phyloP scores from a whole-genome alignment of 2,329 filamentous ascomycete species.

The Phyllosticta citriasiana region DNA sequence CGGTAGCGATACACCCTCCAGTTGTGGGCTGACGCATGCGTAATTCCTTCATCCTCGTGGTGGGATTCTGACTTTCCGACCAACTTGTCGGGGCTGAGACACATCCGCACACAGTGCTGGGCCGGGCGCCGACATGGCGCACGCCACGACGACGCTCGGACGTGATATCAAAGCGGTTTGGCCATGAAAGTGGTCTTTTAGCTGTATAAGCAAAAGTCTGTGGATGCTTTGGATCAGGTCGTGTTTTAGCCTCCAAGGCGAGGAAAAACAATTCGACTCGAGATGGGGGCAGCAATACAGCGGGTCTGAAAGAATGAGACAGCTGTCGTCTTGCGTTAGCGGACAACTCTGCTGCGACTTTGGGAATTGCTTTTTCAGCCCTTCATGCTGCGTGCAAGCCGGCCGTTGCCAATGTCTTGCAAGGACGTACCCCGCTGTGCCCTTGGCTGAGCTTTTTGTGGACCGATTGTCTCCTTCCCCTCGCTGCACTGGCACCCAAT shows the following conservation, averaged over 20 bases:
- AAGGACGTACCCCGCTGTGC: not conserved
- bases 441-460: not conserved
- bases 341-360: not conserved
- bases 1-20: not conserved
- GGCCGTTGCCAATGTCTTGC: constrained; percentile 3
- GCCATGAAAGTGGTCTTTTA: not conserved
- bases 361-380: not conserved
- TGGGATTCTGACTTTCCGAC: not conserved
- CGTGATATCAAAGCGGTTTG: not conserved
- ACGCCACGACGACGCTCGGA: constrained; percentile 8
- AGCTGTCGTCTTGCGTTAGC: not conserved
- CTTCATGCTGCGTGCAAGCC: not conserved
- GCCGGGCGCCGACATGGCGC: not conserved
- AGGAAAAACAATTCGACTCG: not conserved
- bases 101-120: constrained; percentile 3
- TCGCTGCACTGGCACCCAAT: constrained; percentile 9
- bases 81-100: constrained; percentile 4
- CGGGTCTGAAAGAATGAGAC: not conserved
- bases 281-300: not conserved
- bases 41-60: not conserved
- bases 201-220: not conserved
- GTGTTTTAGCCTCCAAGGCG: not conserved
- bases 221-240: constrained; percentile 1
- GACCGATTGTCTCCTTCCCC: not conserved
- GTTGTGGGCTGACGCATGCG: not conserved